Percentiles rank a stretch among this genome's conserved stretches.
phyloP scores from a whole-genome alignment of 352 stramenopile genomes.

The Elongisporangium undulatum region DNA sequence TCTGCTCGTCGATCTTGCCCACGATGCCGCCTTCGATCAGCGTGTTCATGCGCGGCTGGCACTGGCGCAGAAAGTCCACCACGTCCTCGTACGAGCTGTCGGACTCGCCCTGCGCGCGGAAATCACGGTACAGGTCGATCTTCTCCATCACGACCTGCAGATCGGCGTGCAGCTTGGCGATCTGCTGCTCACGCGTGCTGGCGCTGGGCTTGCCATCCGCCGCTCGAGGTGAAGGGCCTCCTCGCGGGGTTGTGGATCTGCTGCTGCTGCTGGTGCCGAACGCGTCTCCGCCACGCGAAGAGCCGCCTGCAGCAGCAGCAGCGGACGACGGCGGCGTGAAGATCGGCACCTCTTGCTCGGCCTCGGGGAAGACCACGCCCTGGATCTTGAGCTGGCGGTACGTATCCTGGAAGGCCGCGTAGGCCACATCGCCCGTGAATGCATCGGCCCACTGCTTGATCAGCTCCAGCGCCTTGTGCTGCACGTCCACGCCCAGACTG shows the following conservation, averaged over 20 bases:
- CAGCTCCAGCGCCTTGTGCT: slow-evolving; percentile 66
- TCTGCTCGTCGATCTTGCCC: slow-evolving; percentile 80
- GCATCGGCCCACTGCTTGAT: slow-evolving; percentile 83
- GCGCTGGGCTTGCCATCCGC: not conserved
- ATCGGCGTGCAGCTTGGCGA: slow-evolving; percentile 67
- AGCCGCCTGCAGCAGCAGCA: not conserved
- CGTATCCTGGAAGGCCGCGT: slow-evolving; percentile 67
- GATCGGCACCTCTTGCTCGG: slow-evolving; percentile 61
- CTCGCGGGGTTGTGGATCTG: not conserved
- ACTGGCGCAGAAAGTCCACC: slow-evolving; percentile 80
- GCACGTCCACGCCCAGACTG: slow-evolving; percentile 63
- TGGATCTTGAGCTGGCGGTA: slow-evolving; percentile 78
- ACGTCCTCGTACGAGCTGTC: slow-evolving; percentile 59
- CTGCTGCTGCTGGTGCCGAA: not conserved
- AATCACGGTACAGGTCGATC: slow-evolving; percentile 41
- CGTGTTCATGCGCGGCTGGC: slow-evolving; percentile 84
- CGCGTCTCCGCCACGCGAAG: not conserved
- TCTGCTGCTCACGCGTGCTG: slow-evolving; percentile 48
- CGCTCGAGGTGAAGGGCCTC: not conserved
- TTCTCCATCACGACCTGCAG: slow-evolving; percentile 71
- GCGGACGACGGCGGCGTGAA: slow-evolving; percentile 61
- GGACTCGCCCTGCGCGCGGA: slow-evolving; percentile 22
- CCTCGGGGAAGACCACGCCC: slow-evolving; percentile 61
- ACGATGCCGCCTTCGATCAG: slow-evolving; percentile 83
- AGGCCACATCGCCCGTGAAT: slow-evolving; percentile 36